These are phyloP conservation scores for Theileria equi DNA, from an alignment of 169 alveolate genomes.

Conservation along the genomic window DNA sequence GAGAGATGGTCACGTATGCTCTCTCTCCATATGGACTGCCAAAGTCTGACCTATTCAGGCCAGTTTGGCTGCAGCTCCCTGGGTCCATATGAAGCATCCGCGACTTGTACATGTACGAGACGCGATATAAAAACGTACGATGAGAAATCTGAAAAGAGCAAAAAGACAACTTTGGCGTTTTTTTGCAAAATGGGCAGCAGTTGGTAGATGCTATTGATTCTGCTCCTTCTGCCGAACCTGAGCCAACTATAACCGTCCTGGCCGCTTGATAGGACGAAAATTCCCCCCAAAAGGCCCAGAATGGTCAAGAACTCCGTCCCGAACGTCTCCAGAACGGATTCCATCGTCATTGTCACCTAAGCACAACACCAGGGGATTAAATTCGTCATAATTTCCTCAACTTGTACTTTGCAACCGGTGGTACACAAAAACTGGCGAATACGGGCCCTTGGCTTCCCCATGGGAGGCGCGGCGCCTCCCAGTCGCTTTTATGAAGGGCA, in stretches of 20 bases:
- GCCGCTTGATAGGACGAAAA: slow-evolving; percentile 1
- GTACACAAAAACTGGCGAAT: too few relatives aligned
- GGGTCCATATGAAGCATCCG: not conserved
- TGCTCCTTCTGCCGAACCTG: not conserved
- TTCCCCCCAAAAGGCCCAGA: slow-evolving; percentile 15
- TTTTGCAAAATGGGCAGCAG: slow-evolving; percentile 54
- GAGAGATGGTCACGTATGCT: too few relatives aligned
- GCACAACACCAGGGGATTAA: too few relatives aligned
- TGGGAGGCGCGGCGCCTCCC: too few relatives aligned
- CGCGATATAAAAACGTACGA: slow-evolving; percentile 19
- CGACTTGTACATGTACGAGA: not conserved
- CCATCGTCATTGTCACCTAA: too few relatives aligned
- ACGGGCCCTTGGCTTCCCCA: too few relatives aligned
- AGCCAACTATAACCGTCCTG: not conserved
- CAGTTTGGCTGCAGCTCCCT: too few relatives aligned
- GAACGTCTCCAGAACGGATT: not conserved
- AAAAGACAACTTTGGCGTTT: slow-evolving; percentile 34
- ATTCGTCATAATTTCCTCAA: too few relatives aligned
- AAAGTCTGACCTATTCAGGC: too few relatives aligned
- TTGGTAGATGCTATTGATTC: slow-evolving; percentile 46
- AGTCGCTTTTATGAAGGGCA: too few relatives aligned
- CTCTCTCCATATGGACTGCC: too few relatives aligned
- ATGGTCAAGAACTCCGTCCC: not conserved
- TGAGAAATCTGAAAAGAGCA: slow-evolving; percentile 49
- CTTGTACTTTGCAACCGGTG: too few relatives aligned